Evolutionary conservation across 1,284 basidiomycete genomes (phyloP).

Genomic region (Tausonia pullulans): DNA sequence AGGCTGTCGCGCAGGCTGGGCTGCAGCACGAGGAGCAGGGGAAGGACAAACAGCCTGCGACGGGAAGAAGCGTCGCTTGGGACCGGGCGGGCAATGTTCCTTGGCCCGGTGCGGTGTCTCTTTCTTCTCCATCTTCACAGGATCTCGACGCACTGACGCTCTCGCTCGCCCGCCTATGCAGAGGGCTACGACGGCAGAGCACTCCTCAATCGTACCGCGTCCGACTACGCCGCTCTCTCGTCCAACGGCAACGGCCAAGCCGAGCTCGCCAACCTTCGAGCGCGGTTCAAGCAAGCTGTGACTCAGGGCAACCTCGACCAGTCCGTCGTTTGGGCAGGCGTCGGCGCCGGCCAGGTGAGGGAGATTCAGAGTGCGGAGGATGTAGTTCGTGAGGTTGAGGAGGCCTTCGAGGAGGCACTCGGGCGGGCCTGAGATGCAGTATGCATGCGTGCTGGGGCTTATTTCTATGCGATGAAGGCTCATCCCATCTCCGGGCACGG

Average conservation of each 20-base stretch:
- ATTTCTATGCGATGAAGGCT: too few relatives aligned
- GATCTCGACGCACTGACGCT: not conserved
- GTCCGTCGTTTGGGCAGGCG: not conserved
- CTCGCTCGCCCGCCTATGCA: not conserved
- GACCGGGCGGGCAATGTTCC: not conserved
- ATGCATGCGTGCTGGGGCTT: too few relatives aligned
- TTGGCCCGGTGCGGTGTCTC: not conserved
- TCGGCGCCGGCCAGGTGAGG: not conserved
- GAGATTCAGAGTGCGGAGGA: not conserved
- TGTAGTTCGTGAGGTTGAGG: not conserved
- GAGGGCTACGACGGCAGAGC: constrained; percentile 6
- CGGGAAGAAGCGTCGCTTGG: constrained; percentile 1
- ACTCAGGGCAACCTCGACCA: not conserved
- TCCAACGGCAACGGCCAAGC: not conserved
- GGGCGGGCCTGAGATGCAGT: too few relatives aligned
- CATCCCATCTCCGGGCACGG: too few relatives aligned
- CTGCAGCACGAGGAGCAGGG: not conserved
- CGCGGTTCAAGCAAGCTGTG: not conserved
- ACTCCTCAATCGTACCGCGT: not conserved
- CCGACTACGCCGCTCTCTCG: not conserved
- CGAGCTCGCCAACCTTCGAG: not conserved
- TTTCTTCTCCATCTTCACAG: not conserved
- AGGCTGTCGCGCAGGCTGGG: not conserved
- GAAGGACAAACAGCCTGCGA: not conserved
- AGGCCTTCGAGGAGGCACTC: not conserved